Evolutionary conservation across 148 eudicot species (phyloP).

Genomic region (Chenopodium suecicum): DNA sequence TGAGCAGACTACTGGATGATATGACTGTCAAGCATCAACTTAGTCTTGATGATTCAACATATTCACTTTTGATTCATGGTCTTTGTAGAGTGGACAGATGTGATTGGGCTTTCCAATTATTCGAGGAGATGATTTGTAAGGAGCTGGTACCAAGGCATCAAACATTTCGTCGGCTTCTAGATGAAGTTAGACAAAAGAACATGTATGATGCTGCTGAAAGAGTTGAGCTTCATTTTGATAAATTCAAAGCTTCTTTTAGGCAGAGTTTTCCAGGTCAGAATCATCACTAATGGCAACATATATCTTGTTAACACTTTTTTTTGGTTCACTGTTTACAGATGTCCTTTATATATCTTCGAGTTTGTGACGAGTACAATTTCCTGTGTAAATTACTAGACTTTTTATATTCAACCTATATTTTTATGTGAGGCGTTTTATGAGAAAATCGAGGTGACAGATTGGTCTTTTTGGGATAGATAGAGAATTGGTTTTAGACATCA

Average conservation of each 20-base stretch:
- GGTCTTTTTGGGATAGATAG: neutral
- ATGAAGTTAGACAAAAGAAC: slow-evolving; percentile 46
- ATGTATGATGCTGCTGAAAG: slow-evolving; percentile 61
- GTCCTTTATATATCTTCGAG: neutral
- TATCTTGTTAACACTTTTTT: neutral
- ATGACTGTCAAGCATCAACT: slow-evolving; percentile 70
- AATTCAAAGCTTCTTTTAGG: slow-evolving; percentile 38
- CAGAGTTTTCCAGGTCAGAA: slow-evolving; percentile 24
- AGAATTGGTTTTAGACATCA: neutral
- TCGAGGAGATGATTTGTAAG: slow-evolving; percentile 69
- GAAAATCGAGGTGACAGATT: neutral
- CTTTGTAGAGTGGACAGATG: slow-evolving; percentile 59
- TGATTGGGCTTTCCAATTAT: slow-evolving; percentile 62
- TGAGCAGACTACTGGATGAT: slow-evolving; percentile 57
- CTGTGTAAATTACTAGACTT: neutral
- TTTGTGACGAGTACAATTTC: neutral
- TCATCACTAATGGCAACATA: neutral
- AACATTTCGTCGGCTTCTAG: slow-evolving; percentile 65
- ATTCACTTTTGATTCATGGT: slow-evolving; percentile 75
- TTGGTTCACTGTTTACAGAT: neutral
- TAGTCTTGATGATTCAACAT: slow-evolving; percentile 67
- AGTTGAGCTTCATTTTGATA: slow-evolving; percentile 55
- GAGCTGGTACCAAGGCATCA: slow-evolving; percentile 53
- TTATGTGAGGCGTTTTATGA: neutral
- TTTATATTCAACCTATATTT: neutral